Conservation (phyloP, 345 rosid genomes). For the Boechera retrofracta region DNA sequence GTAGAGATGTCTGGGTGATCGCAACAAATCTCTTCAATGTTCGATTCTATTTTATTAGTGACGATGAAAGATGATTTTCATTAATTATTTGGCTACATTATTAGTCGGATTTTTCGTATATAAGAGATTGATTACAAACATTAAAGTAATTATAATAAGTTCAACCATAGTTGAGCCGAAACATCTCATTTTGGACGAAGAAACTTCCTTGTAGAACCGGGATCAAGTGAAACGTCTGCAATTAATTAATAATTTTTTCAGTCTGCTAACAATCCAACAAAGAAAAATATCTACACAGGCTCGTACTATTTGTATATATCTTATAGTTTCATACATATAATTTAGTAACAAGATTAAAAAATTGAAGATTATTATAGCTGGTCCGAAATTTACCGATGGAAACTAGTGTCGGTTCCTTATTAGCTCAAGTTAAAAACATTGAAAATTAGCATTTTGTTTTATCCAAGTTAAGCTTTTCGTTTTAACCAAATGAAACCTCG, state of each 20-base stretch:
- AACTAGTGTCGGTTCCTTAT: neutral
- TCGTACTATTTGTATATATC: neutral
- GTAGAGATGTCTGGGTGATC: no score
- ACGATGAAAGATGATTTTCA: neutral
- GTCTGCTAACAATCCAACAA: slow-evolving; percentile 1
- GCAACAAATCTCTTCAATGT: no score
- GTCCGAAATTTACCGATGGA: neutral
- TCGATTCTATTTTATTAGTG: neutral
- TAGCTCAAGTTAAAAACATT: neutral
- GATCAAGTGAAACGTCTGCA: slow-evolving; percentile 82
- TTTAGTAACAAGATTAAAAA: neutral
- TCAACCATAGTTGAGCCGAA: slow-evolving; percentile 80
- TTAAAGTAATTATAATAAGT: neutral
- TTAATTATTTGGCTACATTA: neutral
- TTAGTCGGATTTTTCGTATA: neutral
- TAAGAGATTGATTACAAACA: slow-evolving; percentile 12
- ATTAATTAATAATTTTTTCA: neutral
- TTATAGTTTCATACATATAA: neutral
- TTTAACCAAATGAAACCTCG: slow-evolving; percentile 9
- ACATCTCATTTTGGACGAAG: slow-evolving; percentile 84
- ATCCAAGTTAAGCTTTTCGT: neutral
- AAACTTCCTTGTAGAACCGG: slow-evolving; percentile 61
- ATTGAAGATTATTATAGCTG: neutral
- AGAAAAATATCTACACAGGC: neutral
- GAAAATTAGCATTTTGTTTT: neutral